A percentile compares a stretch with the other conserved stretches of the same genome.
phyloP scores from a whole-genome alignment of 495 filamentous ascomycete species.

The Filosporella fistucella region DNA sequence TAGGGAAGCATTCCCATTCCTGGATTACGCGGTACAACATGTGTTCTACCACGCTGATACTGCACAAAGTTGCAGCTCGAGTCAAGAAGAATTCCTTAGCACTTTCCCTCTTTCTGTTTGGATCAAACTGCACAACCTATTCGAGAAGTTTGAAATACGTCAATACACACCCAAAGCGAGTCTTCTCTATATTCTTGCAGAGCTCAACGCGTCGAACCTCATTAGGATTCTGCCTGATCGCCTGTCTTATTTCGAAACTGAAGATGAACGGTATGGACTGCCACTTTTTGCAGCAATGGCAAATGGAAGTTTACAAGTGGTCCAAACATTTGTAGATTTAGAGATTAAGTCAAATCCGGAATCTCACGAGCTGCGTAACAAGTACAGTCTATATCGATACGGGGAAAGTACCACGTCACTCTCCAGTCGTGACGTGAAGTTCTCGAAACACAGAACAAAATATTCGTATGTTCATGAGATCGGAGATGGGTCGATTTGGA shows the following conservation, averaged over 20 bases:
- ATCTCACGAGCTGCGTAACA: constrained; percentile 11
- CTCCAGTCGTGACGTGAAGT: constrained; percentile 12
- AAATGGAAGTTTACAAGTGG: constrained; percentile 22
- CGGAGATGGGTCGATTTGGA: constrained; percentile 11
- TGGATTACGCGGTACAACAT: constrained; percentile 39
- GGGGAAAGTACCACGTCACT: background rate
- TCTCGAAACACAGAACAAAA: constrained; percentile 9
- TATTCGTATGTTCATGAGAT: constrained; percentile 11
- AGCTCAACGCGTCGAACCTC: constrained; percentile 34
- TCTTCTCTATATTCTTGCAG: constrained; percentile 43
- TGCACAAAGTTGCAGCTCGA: constrained; percentile 31
- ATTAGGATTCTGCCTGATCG: constrained; percentile 23
- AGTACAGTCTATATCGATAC: constrained; percentile 13
- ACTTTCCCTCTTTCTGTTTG: constrained; percentile 30
- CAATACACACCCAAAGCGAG: constrained; percentile 30
- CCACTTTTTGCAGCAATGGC: constrained; percentile 42
- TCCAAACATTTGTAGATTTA: constrained; percentile 18
- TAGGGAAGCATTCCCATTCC: constrained; percentile 33
- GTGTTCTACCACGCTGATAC: constrained; percentile 38
- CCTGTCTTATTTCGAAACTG: constrained; percentile 25
- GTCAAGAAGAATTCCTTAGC: constrained; percentile 35
- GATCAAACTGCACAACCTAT: constrained; percentile 34
- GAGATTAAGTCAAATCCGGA: constrained; percentile 7
- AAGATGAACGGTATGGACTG: constrained; percentile 31
- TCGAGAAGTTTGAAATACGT: constrained; percentile 25